Conservation (phyloP, 2,329 filamentous ascomycete species). For the Xylaria sp. region DNA sequence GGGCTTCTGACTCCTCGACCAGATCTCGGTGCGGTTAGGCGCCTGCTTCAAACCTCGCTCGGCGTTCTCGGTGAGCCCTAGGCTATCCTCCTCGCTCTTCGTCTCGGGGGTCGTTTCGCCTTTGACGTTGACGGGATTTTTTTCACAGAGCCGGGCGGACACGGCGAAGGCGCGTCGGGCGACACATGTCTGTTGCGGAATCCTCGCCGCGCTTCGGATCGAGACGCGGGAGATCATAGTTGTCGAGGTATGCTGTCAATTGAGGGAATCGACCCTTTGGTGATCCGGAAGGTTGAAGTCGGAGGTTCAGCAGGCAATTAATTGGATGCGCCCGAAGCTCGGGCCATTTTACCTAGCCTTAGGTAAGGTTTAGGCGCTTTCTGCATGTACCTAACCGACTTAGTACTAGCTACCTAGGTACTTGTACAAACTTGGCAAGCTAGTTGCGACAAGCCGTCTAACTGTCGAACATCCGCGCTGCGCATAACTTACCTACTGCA, state of each 20-base stretch:
- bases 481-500: not conserved
- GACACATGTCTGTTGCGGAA: conserved; percentile 57
- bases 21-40: conserved; percentile 82
- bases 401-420: not conserved
- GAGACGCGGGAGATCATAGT: conserved; percentile 59
- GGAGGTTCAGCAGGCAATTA: conserved; percentile 38
- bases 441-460: too few species aligned
- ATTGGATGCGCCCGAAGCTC: conserved; percentile 36
- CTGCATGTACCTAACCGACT: not conserved
- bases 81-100: conserved; percentile 54
- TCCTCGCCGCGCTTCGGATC: conserved; percentile 53
- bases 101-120: conserved; percentile 55
- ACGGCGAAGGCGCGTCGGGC: conserved; percentile 60
- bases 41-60: conserved; percentile 73
- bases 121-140: conserved; percentile 53
- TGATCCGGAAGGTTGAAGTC: conserved; percentile 30
- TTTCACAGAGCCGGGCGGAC: conserved; percentile 59
- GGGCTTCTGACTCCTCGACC: conserved; percentile 87
- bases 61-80: conserved; percentile 52
- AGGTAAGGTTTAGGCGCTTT: not conserved
- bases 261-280: conserved; percentile 35
- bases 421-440: too few species aligned
- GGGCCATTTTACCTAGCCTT: conserved; percentile 35
- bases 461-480: not conserved
- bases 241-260: conserved; percentile 53